Evolutionary conservation across 768 basidiomycete genomes (phyloP), one percentile per base, ranked within the genome.

Genomic region (Myochromella boudieri): DNA sequence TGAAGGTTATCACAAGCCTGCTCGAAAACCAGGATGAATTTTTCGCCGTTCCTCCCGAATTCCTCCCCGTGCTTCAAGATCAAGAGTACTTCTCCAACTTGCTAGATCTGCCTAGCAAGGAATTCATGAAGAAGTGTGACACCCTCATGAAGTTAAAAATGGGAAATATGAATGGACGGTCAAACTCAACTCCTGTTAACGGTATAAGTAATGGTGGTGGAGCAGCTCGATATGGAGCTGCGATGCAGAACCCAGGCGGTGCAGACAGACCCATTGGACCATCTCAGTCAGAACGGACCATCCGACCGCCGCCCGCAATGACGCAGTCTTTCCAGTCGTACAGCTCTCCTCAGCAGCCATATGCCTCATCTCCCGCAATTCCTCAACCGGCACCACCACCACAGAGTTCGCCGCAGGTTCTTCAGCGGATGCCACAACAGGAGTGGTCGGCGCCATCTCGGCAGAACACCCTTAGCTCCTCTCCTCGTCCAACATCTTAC

Each of bases 21-120:
- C 72, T 99, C 48, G 93, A 97, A 68, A 80, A 87, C 56, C 97
- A 98, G 67, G 97, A 99, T 68, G 87, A 93, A 65, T 91, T 90
- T 67, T 97, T 90, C 72, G 82, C 82, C n/a, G 93, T 98, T 9
- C 97, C 97, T 4, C 78, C 81, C 58, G 95, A 99, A 60, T 87
- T 98, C 61, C 59, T 90, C 29, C 71, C 84, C 10, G 90, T 97
- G 44, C 76, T 99, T 14, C 80, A 85, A 43, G 94, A 97, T 56
- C 89, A 93, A 61, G 94, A 97, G 25, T 90, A 95, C 63, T 97
- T 99, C 63, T 73, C 80, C 38, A 92, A 83, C 64, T 85, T 82
- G 41, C 67, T 94, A 68, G 95, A 98, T 31, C 76, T 97, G 21
- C 92, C 94, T 1, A 84, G 86, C 55, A 95, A 95, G 65, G 95